Evolutionary conservation across 2,329 filamentous ascomycete genomes (phyloP).

Genomic region (Pseudogymnoascus sp.): DNA sequence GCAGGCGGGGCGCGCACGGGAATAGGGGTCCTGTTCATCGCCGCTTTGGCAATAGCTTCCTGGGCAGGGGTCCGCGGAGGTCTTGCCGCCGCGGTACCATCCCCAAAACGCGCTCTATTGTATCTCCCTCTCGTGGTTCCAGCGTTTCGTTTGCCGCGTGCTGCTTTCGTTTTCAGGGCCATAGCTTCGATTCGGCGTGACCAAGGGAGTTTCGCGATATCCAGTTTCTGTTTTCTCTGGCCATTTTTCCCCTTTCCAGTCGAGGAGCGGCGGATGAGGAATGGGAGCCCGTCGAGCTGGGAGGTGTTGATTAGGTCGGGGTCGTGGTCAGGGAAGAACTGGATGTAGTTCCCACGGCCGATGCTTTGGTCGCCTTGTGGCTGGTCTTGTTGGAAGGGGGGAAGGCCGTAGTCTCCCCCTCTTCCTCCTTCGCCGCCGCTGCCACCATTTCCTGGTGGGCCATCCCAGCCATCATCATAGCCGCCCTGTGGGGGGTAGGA

Average conservation of each 20-base stretch:
- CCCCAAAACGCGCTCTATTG: background rate
- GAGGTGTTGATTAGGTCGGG: background rate
- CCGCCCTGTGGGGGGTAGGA: background rate
- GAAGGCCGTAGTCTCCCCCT: background rate
- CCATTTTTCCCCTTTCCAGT: background rate
- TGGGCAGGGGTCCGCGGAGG: background rate
- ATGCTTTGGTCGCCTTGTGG: constrained; percentile 1
- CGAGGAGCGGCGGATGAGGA: background rate
- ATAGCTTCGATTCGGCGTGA: background rate
- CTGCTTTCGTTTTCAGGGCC: background rate
- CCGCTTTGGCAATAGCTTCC: background rate
- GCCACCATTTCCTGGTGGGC: background rate
- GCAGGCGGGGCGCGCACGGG: background rate
- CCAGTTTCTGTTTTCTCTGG: background rate
- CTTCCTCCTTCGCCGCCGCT: background rate
- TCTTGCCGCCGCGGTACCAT: background rate
- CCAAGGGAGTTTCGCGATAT: background rate
- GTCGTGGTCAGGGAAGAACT: background rate
- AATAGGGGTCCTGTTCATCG: background rate
- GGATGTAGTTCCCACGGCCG: background rate
- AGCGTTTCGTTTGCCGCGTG: background rate
- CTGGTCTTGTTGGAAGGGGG: background rate
- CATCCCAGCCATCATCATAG: background rate
- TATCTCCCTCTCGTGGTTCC: background rate
- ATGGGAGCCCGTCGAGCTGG: background rate